Evolutionary conservation across 768 basidiomycete species (phyloP), one percentile per base, ranked within the genome.

Genomic region (Solioccasus polychromus): DNA sequence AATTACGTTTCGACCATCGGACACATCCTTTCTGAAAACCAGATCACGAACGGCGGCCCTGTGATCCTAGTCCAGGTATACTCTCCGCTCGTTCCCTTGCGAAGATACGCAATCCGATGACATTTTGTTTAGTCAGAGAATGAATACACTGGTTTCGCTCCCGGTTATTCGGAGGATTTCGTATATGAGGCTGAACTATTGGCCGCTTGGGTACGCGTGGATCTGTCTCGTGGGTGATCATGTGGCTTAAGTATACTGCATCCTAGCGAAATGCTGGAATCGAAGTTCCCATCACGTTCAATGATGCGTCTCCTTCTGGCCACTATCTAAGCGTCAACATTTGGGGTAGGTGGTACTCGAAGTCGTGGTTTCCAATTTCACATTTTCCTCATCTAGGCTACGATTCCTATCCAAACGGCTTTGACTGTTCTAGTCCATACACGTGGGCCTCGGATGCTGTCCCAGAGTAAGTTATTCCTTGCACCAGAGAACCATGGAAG

Each of bases 1-100:
- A 75, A 74, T 11, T 83, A 83, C 48, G 67, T 81, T 64, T 76
- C 73, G 5, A 61, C 68, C 1, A 67, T 83, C 9, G 68, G 75
- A 5, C 68, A 71, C 41, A 66, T 80, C 26, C 70, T 80, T 25
- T 73, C 77, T 2, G 65, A 59, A 45, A 77, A 82, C 52, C 79
- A 83, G 57, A 75, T 83, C 49, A 74, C 76, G 11, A 73, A 77
- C 18, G 82, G 78, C 9, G 82, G 82, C 5, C 79, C 81, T 18
- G 74, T 80, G 69, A 68, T 68, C 69, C 30, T 73, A 8, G 52
- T 58, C 29, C 51, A 45, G 36, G 48, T 45, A 32, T 43, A 28
- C 64, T 19, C 66, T 12, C 35, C 2, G 4, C 40, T 23, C 35
- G 4, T 42, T 23, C 35, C 72, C 30, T 76, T 29, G 68, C 71